Percentiles rank a stretch among this genome's conserved stretches.
Conservation (phyloP, 805 yeast species). For the Pichia kluyveri region DNA sequence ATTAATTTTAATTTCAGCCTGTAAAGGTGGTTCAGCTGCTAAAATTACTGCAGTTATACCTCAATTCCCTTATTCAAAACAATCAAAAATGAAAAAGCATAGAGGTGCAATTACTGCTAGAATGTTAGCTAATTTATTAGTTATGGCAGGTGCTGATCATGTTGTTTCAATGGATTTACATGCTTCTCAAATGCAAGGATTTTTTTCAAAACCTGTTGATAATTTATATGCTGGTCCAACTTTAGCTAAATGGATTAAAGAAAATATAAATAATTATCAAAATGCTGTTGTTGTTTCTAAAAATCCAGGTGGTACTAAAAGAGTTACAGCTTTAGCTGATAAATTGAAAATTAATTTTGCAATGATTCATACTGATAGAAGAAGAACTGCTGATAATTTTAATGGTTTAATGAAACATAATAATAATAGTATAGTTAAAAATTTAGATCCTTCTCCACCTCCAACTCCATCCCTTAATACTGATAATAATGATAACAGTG, state of each 20-base stretch:
- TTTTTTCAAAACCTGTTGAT: conserved; percentile 94
- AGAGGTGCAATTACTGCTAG: conserved; percentile 98
- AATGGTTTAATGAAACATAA: conserved; percentile 34
- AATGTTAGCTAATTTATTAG: conserved; percentile 88
- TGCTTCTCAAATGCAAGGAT: conserved; percentile 99
- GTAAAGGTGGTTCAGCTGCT: conserved; percentile 97
- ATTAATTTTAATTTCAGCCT: conserved; percentile 85
- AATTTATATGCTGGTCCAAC: conserved; percentile 95
- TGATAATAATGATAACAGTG: conserved; percentile 30
- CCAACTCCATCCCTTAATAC: conserved; percentile 6
- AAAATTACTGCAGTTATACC: conserved; percentile 96
- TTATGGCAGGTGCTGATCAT: conserved; percentile 99
- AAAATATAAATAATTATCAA: conserved; percentile 75
- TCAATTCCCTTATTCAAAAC: conserved; percentile 95
- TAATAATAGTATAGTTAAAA: conserved; percentile 30
- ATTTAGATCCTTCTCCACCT: not conserved
- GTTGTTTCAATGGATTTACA: conserved; percentile 94
- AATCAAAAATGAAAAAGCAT: conserved; percentile 96
- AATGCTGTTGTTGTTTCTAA: conserved; percentile 96
- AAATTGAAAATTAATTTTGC: conserved; percentile 92
- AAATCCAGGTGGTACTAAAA: conserved; percentile 97
- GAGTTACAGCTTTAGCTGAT: conserved; percentile 98
- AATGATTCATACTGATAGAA: conserved; percentile 97
- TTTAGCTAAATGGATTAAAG: conserved; percentile 90
- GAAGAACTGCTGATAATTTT: conserved; percentile 68